Evolutionary conservation across 441 rosid genomes (phyloP).

Genomic region (Raphanus hybrid): DNA sequence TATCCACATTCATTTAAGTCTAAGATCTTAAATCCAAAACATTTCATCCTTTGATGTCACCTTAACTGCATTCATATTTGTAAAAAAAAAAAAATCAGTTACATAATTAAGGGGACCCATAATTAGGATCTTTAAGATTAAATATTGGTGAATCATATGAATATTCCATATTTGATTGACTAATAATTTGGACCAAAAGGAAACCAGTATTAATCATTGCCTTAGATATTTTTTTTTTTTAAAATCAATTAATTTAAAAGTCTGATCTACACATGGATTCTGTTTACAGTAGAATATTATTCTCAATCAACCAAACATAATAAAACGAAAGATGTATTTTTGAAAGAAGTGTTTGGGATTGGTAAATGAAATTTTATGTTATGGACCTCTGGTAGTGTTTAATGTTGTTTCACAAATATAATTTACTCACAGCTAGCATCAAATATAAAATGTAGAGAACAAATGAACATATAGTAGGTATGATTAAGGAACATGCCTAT

Average conservation of each 20-base stretch:
- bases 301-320: not conserved
- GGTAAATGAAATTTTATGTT: not conserved
- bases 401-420: not conserved
- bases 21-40: not conserved
- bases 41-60: not conserved
- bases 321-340: not conserved
- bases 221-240: not conserved
- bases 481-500: not conserved
- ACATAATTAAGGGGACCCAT: not conserved
- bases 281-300: not conserved
- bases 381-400: not conserved
- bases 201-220: constrained; percentile 13
- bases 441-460: not conserved
- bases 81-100: not conserved
- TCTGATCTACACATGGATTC: not conserved
- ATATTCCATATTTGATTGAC: not conserved
- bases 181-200: not conserved
- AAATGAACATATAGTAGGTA: no score
- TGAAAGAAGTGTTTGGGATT: no score
- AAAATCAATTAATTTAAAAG: not conserved
- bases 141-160: not conserved
- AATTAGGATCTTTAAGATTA: constrained; percentile 13
- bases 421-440: not conserved
- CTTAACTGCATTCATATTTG: constrained; percentile 15
- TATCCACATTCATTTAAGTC: not conserved